Evolutionary conservation across 2,329 filamentous ascomycete genomes (phyloP), one percentile per base, ranked within the genome.

Genomic region (Epichloe sylvatica): DNA sequence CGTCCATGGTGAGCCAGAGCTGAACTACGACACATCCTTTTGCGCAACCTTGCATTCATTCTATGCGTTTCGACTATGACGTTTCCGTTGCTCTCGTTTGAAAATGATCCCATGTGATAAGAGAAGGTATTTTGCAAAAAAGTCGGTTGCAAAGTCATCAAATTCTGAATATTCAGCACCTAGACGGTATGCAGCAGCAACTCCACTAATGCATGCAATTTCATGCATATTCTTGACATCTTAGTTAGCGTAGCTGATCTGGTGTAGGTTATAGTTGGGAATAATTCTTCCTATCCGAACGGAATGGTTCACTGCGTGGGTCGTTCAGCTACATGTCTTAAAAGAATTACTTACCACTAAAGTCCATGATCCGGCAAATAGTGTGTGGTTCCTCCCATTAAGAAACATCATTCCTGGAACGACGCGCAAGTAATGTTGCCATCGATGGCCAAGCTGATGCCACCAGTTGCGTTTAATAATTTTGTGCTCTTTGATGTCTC

Each of bases 391-490:
- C 53, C 71, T 75, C 0, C 81, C 81, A 54, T 88, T 81, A 3
- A 88, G 72, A 23, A 83, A 76, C 81, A 83, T 83, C 74, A 88
- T 76, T 54, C 79, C 79, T 0, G 83, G 83, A 1, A 88, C 80
- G 1, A 83, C 80, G 35, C 78, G 72, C 1, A 76, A 59, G 58
- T 82, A 83, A 57, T 83, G 80, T 35, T 77, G 77, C 73, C 74
- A 83, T 3, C 72, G 70, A 57, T 83, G 79, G 50, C 79, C 79
- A 11, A 83, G 70, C 62, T 83, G 80, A 59, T 83, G 80, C 80
- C 80, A 83, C 78, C 78, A 83, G 53, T 83, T 77, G 53, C 72
- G 73, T 45, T 75, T 67, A 46, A 84, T 82, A 42, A 83, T 72
- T 55, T 83, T 81, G 46, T 59, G 61, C 54, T 75, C 65, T 54